phyloP scores from a whole-genome alignment of 495 filamentous ascomycete species.

The Daldinia vernicosa region DNA sequence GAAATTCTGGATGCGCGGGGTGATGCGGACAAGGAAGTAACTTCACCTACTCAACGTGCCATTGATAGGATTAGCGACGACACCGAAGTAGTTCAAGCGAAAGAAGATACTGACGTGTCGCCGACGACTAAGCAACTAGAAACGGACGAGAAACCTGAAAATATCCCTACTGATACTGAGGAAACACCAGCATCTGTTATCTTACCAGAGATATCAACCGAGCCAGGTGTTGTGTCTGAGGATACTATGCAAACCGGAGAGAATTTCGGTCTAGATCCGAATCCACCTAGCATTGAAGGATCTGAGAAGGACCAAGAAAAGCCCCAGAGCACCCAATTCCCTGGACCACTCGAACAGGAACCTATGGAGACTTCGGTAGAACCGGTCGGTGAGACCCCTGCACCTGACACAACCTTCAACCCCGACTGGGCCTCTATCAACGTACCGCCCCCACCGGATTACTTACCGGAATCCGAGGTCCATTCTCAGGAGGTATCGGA shows the following conservation, averaged over 20 bases:
- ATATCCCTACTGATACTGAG: slow-evolving; percentile 2
- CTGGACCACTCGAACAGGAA: slow-evolving; percentile 33
- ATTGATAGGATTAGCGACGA: slow-evolving; percentile 7
- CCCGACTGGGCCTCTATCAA: slow-evolving; percentile 18
- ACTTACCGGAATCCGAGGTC: slow-evolving; percentile 2
- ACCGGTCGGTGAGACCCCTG: slow-evolving; percentile 1
- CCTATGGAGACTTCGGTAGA: slow-evolving; percentile 29
- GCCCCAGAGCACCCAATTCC: slow-evolving; percentile 41
- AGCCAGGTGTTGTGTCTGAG: slow-evolving; percentile 14
- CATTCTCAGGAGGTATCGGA: slow-evolving; percentile 8
- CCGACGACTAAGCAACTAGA: slow-evolving; percentile 3
- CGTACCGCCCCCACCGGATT: slow-evolving; percentile 22
- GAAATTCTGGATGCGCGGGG: slow-evolving; percentile 10
- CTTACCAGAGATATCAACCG: slow-evolving; percentile 20
- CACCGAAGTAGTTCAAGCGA: background rate
- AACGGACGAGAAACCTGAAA: slow-evolving; percentile 2
- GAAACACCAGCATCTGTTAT: slow-evolving; percentile 8
- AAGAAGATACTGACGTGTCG: slow-evolving; percentile 1
- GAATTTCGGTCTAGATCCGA: slow-evolving; percentile 5
- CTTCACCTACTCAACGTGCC: slow-evolving; percentile 5
- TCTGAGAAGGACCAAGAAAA: slow-evolving; percentile 46
- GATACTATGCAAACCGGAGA: slow-evolving; percentile 19
- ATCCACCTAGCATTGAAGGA: slow-evolving; percentile 11
- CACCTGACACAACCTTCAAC: slow-evolving; percentile 18
- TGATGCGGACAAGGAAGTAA: slow-evolving; percentile 10